Percentiles rank a stretch among this genome's conserved stretches.
Evolutionary conservation across 2,329 filamentous ascomycete genomes (phyloP).

Genomic region (Clonostachys chloroleuca): DNA sequence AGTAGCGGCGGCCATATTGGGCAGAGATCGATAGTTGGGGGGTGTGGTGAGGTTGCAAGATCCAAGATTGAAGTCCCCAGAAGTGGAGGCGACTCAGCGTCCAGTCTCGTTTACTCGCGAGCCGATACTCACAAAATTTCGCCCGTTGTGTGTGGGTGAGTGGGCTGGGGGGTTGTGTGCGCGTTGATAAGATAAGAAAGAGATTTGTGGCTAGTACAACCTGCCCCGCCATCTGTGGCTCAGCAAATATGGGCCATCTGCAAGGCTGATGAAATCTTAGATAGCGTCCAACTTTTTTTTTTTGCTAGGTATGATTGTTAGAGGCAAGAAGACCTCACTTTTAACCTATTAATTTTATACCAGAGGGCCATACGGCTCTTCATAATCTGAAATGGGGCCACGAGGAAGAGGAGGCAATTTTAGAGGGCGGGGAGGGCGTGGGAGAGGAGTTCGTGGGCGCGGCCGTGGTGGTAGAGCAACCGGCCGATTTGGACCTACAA

Average conservation of each 20-base stretch:
- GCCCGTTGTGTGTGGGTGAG: constrained; percentile 34
- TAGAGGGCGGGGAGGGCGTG: constrained; percentile 19
- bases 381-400: constrained; percentile 22
- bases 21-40: constrained; percentile 13
- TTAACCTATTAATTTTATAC: not conserved
- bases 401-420: constrained; percentile 25
- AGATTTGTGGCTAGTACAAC: not conserved
- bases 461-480: constrained; percentile 23
- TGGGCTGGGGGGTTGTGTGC: constrained; percentile 43
- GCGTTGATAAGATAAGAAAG: constrained; percentile 47
- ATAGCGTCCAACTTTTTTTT: not conserved
- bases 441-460: constrained; percentile 14
- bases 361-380: not conserved
- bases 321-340: not conserved
- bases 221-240: constrained; percentile 26
- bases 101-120: too few relatives aligned
- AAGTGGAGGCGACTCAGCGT: too few relatives aligned
- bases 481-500: constrained; percentile 27
- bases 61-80: too few relatives aligned
- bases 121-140: constrained; percentile 21
- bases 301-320: not conserved
- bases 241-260: constrained; percentile 15
- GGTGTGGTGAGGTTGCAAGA: too few relatives aligned
- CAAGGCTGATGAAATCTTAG: constrained; percentile 23
- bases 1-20: constrained; percentile 74